Evolutionary conservation across 805 yeast genomes (phyloP).

Genomic region (Nakazawaea wyomingensis): DNA sequence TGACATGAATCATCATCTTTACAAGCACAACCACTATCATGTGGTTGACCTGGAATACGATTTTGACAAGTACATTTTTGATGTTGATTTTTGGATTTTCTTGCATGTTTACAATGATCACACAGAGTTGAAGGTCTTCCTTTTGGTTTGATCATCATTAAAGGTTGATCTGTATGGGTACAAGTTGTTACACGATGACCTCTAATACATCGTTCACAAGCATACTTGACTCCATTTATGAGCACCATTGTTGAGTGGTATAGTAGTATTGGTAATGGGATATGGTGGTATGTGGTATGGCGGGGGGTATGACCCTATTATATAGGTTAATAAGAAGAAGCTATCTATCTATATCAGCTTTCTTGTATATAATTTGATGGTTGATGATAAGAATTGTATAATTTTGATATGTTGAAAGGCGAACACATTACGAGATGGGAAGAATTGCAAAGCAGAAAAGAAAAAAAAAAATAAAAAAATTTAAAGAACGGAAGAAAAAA

Average conservation of each 20-base stretch:
- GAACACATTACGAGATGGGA: too few relatives aligned
- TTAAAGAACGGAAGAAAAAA: too few relatives aligned
- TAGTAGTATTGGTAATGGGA: background rate
- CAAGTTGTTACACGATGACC: constrained; percentile 96
- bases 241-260: constrained; percentile 69
- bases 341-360: too few relatives aligned
- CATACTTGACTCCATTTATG: constrained; percentile 89
- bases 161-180: constrained; percentile 84
- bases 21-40: constrained; percentile 26
- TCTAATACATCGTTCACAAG: constrained; percentile 92
- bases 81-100: constrained; percentile 64
- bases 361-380: too few relatives aligned
- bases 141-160: constrained; percentile 91
- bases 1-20: constrained; percentile 26
- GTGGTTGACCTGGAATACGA: constrained; percentile 25
- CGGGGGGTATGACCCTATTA: too few relatives aligned
- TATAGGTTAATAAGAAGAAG: too few relatives aligned
- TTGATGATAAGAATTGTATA: too few relatives aligned
- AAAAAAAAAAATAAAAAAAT: too few relatives aligned
- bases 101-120: constrained; percentile 71
- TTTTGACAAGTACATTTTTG: constrained; percentile 67
- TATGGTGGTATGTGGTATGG: background rate
- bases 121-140: constrained; percentile 96
- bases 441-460: too few relatives aligned
- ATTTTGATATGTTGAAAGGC: too few relatives aligned